These are phyloP conservation scores for Aspergillus ochraceoroseus DNA, from an alignment of 2,329 filamentous ascomycete genomes.

Conservation along the genomic window DNA sequence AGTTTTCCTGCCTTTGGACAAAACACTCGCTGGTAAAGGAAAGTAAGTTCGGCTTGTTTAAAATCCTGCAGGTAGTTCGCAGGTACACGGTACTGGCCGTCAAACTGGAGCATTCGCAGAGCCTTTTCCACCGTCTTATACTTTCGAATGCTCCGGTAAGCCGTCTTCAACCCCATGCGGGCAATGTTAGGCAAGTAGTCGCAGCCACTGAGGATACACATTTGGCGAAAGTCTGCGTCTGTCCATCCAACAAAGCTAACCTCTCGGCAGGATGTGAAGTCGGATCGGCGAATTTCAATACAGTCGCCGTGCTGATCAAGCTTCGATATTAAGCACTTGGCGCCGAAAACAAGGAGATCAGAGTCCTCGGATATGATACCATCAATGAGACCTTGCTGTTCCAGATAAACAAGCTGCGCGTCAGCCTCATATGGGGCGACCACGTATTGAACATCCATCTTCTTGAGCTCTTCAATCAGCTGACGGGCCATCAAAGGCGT, in stretches of 20 bases:
- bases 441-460: constrained; percentile 72
- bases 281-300: constrained; percentile 80
- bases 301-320: constrained; percentile 90
- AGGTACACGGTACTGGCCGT: constrained; percentile 77
- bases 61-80: constrained; percentile 76
- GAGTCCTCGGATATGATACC: constrained; percentile 96
- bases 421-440: constrained; percentile 98
- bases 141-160: constrained; percentile 83
- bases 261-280: constrained; percentile 84
- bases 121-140: constrained; percentile 81
- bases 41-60: constrained; percentile 82
- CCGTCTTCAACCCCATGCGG: constrained; percentile 86
- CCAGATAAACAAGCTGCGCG: constrained; percentile 91
- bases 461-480: constrained; percentile 87
- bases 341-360: constrained; percentile 90
- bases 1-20: constrained; percentile 68
- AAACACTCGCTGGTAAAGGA: constrained; percentile 90
- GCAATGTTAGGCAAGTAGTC: constrained; percentile 87
- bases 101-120: constrained; percentile 77
- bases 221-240: constrained; percentile 81
- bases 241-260: constrained; percentile 88
- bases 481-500: constrained; percentile 92
- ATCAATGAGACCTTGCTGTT: constrained; percentile 73
- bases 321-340: constrained; percentile 85
- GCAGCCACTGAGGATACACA: constrained; percentile 95